Base-by-base conservation (phyloP, 2,329 filamentous ascomycete genomes). In the Rosellinia necatrix region DNA sequence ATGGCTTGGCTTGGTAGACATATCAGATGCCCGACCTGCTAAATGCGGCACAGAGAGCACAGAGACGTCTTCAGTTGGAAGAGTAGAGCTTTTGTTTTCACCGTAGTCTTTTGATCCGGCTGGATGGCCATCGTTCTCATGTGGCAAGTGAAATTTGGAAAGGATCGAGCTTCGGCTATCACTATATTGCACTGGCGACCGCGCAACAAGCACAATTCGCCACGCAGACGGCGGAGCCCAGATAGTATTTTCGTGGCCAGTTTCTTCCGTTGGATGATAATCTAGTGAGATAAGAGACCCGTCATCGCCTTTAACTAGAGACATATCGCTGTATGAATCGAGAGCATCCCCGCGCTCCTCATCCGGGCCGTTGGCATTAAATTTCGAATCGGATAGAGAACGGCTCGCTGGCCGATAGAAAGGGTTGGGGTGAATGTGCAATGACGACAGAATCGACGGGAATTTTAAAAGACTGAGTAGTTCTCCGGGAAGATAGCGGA, bases 351-450 rank as follows among this genome's bases (percentile, higher is more conserved):
- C 19, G 3, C 10, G 10, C 10, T 15, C 19, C 13, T 9, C 21
- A 13, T 27, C 32, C 10, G 3, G 15, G 21, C 22, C 8, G 8
- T 22, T 6, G 34, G 15, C 3, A 35, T 41, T 13, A 4, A n/a
- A 25, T 24, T 32, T 49, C 5, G 63, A 54, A 13, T 30, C 9
- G n/a, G 46, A 37, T 10, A 32, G 35, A 1, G 58, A 53, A 7
- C 50, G 24, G 15, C 43, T 25, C 15, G 68, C 56, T 8, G 78
- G 77, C 48, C 78, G 72, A 52, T 80, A 74, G 57, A 88, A 86
- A 0, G 83, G 83, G 64, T 90, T 91, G 0, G 87, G 86, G 52
- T 84, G 79, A 2, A 87, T 63, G 22, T 75, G 75, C n/a, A 90
- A 71, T 4, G 76, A 76, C 10, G 71, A 68, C n/a, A 88, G 74